These are phyloP conservation scores for Podosphaera aphanis DNA, from an alignment of 2,329 filamentous ascomycete species.

Conservation along the genomic window DNA sequence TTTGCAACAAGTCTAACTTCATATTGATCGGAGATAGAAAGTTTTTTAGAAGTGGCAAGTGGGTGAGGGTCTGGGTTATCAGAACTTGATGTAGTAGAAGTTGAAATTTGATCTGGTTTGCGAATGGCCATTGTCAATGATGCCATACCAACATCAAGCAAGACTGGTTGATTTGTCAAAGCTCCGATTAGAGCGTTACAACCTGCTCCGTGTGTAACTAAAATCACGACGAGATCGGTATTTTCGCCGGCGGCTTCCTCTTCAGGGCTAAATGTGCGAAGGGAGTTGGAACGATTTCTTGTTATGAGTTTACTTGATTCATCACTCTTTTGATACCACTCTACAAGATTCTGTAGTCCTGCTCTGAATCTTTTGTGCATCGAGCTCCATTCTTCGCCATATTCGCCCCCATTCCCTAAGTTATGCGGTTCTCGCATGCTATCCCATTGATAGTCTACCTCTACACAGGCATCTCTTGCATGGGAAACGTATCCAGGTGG, in stretches of 20 bases:
- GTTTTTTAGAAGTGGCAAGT: slow-evolving; percentile 14
- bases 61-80: slow-evolving; percentile 19
- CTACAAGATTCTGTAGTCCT: slow-evolving; percentile 54
- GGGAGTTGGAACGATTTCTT: slow-evolving; percentile 19
- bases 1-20: slow-evolving; percentile 54
- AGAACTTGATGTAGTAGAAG: slow-evolving; percentile 6
- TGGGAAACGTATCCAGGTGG: slow-evolving; percentile 76
- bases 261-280: slow-evolving; percentile 9
- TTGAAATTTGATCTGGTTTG: slow-evolving; percentile 18
- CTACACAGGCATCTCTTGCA: slow-evolving; percentile 62
- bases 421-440: slow-evolving; percentile 55
- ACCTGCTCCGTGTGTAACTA: slow-evolving; percentile 86
- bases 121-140: slow-evolving; percentile 73
- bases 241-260: slow-evolving; percentile 32
- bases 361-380: slow-evolving; percentile 82
- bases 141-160: slow-evolving; percentile 74
- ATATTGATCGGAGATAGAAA: slow-evolving; percentile 36
- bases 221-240: slow-evolving; percentile 54
- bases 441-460: slow-evolving; percentile 91
- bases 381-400: slow-evolving; percentile 81
- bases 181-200: slow-evolving; percentile 90
- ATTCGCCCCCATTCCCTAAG: slow-evolving; percentile 73
- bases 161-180: slow-evolving; percentile 70
- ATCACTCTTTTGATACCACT: slow-evolving; percentile 51
- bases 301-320: slow-evolving; percentile 28